phyloP scores from a whole-genome alignment of 768 basidiomycete genomes.

The Suillus lakei region DNA sequence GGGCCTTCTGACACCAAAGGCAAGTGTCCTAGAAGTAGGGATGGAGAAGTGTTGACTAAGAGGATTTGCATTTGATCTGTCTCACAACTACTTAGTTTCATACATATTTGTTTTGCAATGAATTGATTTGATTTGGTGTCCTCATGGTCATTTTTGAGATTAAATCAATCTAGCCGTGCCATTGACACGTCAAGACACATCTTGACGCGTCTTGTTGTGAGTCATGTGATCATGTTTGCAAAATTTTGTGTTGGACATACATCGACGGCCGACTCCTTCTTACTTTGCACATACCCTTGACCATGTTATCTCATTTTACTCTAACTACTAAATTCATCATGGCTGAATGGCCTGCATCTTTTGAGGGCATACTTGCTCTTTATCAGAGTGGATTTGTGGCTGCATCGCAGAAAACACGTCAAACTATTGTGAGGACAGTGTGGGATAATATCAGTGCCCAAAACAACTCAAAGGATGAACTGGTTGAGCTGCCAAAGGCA shows the following conservation, averaged over 20 bases:
- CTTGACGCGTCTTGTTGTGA: background rate
- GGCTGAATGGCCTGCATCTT: background rate
- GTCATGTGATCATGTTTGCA: background rate
- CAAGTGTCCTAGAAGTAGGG: no score
- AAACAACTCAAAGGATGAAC: background rate
- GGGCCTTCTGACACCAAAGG: no score
- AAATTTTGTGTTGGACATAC: background rate
- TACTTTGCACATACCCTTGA: background rate
- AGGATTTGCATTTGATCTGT: no score
- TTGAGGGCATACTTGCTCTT: background rate
- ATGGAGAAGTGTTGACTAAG: no score
- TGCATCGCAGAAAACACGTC: background rate
- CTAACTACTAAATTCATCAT: background rate
- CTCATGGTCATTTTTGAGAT: background rate
- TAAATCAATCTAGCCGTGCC: no score
- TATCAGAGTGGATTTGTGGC: background rate
- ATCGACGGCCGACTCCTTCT: background rate
- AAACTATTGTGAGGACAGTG: background rate
- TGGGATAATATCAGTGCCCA: background rate
- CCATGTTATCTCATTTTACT: background rate
- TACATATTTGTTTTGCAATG: background rate
- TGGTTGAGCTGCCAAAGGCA: background rate
- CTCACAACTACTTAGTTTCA: no score
- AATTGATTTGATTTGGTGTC: background rate
- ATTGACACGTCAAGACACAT: no score